These are phyloP conservation scores for Larix kaempferi DNA, from an alignment of 75 land plant genomes.

Conservation along the genomic window DNA sequence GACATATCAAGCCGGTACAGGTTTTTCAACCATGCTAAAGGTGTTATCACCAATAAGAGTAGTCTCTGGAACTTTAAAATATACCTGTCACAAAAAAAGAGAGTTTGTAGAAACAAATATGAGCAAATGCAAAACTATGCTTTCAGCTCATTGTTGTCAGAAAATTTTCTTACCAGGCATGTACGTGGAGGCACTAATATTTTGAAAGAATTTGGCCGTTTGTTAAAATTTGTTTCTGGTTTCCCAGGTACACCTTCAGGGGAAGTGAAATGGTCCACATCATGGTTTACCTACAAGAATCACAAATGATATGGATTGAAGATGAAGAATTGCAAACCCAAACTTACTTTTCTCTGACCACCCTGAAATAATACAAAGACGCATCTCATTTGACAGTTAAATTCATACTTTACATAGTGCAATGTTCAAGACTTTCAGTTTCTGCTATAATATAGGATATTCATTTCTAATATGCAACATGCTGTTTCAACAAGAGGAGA, in stretches of 20 bases:
- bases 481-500: not conserved
- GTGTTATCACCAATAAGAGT: not conserved
- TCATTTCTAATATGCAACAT: not conserved
- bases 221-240: conserved; percentile 97
- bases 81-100: conserved; percentile 8
- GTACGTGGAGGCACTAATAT: conserved; percentile 82
- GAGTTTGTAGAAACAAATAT: not conserved
- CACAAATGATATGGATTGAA: not conserved
- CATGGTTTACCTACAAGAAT: conserved; percentile 73
- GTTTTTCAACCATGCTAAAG: not conserved
- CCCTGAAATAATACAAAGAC: not conserved
- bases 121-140: not conserved
- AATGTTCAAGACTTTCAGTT: not conserved
- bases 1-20: not conserved
- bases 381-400: not conserved
- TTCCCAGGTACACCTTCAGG: conserved; percentile 94
- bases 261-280: conserved; percentile 87
- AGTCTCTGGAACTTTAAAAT: conserved; percentile 5
- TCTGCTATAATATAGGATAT: not conserved
- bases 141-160: not conserved
- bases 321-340: not conserved
- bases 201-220: conserved; percentile 95
- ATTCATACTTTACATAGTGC: not conserved
- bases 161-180: conserved; percentile 64
- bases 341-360: not conserved